Base-by-base conservation (phyloP, 208 protist species). In the Leishmania amazonensis region DNA sequence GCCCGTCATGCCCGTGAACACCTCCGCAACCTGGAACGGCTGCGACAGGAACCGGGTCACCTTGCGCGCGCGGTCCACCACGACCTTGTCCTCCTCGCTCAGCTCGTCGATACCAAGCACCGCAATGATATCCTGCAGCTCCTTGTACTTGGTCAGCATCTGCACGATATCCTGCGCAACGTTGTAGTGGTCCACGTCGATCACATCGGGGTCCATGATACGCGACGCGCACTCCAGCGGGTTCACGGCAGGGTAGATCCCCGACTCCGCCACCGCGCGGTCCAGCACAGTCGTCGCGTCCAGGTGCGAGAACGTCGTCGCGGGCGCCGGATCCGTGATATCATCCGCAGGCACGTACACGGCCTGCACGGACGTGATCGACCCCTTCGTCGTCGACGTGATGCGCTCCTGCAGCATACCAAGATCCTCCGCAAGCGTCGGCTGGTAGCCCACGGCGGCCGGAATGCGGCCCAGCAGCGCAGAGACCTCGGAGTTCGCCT, bases 81-180 rank as follows among this genome's bases (percentile, higher is more conserved):
- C 97, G 13, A 99, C 86, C 93, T 99, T 99, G 92, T 99, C 98
- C 74, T 99, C 98, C 94, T 99, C 99, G 79, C 93, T 98, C 74
- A 99, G 91, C 95, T 99, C 99, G 79, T 99, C 99, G 95, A 99
- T 99, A 95, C 99, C 99, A 28, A 99, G 93, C 95, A 99, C 99
- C 78, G 99, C 99, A 97, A 99, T 99, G 89, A 99, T 99, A 88
- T 99, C 99, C 94, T 99, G 98, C 45, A 99, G 92, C 72, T 98
- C 96, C 90, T 99, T 99, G 95, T 99, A 99, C 89, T 99, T 98
- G 91, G 99, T 99, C 54, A 99, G 93, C 83, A 98, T 98, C 91
- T 99, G 97, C 88, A 99, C 97, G 57, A 99, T 96, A 75, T 91
- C 88, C 89, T 98, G 97, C n/a, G 98, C 98, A 79, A 98, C 90